phyloP scores from a whole-genome alignment of 371 early-diverging fungal species.

The Lichtheimia ornata region DNA sequence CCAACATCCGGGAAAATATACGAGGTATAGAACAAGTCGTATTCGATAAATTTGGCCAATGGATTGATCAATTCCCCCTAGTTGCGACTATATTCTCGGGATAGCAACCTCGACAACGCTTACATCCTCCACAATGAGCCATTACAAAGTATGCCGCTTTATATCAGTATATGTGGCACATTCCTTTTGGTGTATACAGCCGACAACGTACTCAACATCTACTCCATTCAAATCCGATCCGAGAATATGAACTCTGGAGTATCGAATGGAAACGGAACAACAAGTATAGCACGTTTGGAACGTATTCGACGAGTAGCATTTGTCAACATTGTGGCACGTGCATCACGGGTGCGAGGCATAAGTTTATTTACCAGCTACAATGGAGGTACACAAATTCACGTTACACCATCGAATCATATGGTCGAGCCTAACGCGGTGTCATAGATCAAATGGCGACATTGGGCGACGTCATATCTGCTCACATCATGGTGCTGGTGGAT shows the following conservation, averaged over 20 bases:
- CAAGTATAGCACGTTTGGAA: slow-evolving; percentile 37
- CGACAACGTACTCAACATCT: slow-evolving; percentile 66
- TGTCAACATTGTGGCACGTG: slow-evolving; percentile 62
- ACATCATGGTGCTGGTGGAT: slow-evolving; percentile 51
- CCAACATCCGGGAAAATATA: slow-evolving; percentile 32
- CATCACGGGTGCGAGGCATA: slow-evolving; percentile 56
- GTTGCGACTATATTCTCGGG: slow-evolving; percentile 79
- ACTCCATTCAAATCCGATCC: slow-evolving; percentile 22
- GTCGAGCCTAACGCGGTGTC: background rate
- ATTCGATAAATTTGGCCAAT: background rate
- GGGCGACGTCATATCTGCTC: slow-evolving; percentile 39
- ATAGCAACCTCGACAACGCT: slow-evolving; percentile 71
- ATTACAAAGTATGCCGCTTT: slow-evolving; percentile 42
- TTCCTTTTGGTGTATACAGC: slow-evolving; percentile 69
- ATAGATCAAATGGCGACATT: slow-evolving; percentile 38
- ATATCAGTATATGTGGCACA: slow-evolving; percentile 59
- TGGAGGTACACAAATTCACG: slow-evolving; percentile 29
- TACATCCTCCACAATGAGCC: slow-evolving; percentile 58
- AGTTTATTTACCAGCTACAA: slow-evolving; percentile 46
- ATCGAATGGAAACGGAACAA: slow-evolving; percentile 13
- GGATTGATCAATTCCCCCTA: slow-evolving; percentile 19
- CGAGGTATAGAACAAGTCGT: slow-evolving; percentile 51
- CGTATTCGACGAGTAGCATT: slow-evolving; percentile 67
- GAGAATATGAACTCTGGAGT: slow-evolving; percentile 7
- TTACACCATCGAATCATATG: background rate